Base-by-base conservation (phyloP, 768 basidiomycete genomes). In the Tylopilus subfusipes region DNA sequence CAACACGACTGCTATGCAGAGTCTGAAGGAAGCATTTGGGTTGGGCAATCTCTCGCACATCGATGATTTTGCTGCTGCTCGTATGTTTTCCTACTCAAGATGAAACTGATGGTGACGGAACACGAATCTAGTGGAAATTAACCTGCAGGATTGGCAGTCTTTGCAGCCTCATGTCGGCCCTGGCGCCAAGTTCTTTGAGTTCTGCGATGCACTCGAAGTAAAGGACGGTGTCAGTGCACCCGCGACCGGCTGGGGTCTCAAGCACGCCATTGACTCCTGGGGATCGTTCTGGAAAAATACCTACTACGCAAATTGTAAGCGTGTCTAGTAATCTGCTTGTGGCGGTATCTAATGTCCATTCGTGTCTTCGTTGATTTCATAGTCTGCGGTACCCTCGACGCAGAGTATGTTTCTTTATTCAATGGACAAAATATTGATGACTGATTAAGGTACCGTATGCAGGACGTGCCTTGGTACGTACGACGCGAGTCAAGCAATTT, bases 81-180 rank as follows among this genome's bases (percentile, higher is more conserved):
- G 78, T 78, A 42, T 53, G 78, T 72, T 42, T 21, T 6, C 29
- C n/a, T 34, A 13, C 2, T 31, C 21, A 4, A 10, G 12, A 24
- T 6, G 18, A 14, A 9, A 7, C 14, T 29, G 7, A 40, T 24
- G n/a, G 10, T 47, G 66, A 72, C 61, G 64, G 64, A 62, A 58
- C 60, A 56, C 31, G 61, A 62, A 66, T 43, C 48, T 33, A 84
- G 50, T 78, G 72, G 52, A 78, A 82, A 59, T 78, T 80, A 62
- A 73, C 85, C 9, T 51, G 51, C 83, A 78, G 76, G 84, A 86
- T 48, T 90, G 88, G 88, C 88, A 89, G 61, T 59, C 60, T 10
- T 63, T 89, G 19, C 80, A 82, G 39, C 81, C 83, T 3, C 71
- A 75, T 16, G 67, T 70, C 3, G 84, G 83, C 4, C 70, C 71